Conservation (phyloP, 768 basidiomycete genomes). For the Hypholoma sublateritium region DNA sequence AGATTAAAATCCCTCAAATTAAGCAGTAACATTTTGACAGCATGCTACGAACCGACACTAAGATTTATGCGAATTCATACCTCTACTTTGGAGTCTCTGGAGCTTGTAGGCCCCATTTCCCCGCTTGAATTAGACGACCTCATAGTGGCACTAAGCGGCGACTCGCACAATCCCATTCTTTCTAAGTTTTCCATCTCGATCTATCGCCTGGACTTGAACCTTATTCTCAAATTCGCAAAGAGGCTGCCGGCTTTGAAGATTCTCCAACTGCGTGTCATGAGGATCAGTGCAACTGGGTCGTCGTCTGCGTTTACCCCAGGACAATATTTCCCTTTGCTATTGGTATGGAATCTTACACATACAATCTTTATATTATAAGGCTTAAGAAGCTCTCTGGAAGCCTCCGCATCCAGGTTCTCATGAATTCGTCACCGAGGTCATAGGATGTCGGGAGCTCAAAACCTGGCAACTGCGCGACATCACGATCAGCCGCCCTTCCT, state of each 20-base stretch:
- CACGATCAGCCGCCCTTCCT: slow-evolving; percentile 13
- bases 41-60: background rate
- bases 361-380: background rate
- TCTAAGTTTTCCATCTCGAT: slow-evolving; percentile 4
- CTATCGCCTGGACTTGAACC: slow-evolving; percentile 1
- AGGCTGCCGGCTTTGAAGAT: slow-evolving; percentile 1
- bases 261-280: slow-evolving; percentile 6
- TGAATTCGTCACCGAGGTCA: slow-evolving; percentile 4
- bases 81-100: background rate
- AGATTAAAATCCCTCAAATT: slow-evolving; percentile 2
- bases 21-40: slow-evolving; percentile 3
- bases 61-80: background rate
- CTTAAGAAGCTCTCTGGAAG: background rate
- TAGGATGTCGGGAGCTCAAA: background rate
- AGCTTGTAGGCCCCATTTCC: slow-evolving; percentile 3
- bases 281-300: slow-evolving; percentile 1
- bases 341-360: background rate
- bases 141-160: background rate
- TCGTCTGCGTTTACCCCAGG: slow-evolving; percentile 6
- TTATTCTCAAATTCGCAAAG: slow-evolving; percentile 1
- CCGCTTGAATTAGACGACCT: background rate
- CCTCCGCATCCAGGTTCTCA: background rate
- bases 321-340: slow-evolving; percentile 11
- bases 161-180: background rate
- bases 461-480: slow-evolving; percentile 15